phyloP scores from a whole-genome alignment of 2,329 filamentous ascomycete genomes.

The Fusarium pseudonygamai region DNA sequence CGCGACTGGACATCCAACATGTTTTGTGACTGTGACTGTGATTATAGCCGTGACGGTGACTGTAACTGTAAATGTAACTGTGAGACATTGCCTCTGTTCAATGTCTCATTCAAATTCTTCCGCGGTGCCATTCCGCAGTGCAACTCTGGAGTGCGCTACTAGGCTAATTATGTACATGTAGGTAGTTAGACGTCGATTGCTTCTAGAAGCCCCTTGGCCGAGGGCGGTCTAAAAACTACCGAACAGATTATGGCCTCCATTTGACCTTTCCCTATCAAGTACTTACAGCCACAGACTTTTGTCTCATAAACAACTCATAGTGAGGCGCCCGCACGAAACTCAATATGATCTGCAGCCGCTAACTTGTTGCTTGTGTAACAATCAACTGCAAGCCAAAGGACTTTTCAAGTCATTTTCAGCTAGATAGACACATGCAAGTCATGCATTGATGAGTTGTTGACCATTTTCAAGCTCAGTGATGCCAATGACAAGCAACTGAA shows the following conservation, averaged over 20 bases:
- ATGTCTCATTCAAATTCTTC: slow-evolving; percentile 2
- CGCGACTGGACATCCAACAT: neutral
- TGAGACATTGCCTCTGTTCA: neutral
- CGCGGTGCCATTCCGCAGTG: neutral
- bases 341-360: slow-evolving; percentile 11
- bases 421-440: slow-evolving; percentile 5
- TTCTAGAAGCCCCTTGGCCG: slow-evolving; percentile 17
- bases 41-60: no score
- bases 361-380: slow-evolving; percentile 1
- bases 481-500: neutral
- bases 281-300: neutral
- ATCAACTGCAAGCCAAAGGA: slow-evolving; percentile 8
- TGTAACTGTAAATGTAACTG: neutral
- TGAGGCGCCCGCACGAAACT: neutral
- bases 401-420: neutral
- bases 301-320: neutral
- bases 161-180: neutral
- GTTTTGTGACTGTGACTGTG: neutral
- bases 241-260: neutral
- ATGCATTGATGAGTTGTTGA: slow-evolving; percentile 5
- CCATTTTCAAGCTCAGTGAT: neutral
- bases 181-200: neutral
- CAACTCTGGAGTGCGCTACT: neutral
- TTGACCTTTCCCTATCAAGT: slow-evolving; percentile 1
- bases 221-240: slow-evolving; percentile 3